Conservation (phyloP, 306 rosid species). For the Trifolium fragiferum region DNA sequence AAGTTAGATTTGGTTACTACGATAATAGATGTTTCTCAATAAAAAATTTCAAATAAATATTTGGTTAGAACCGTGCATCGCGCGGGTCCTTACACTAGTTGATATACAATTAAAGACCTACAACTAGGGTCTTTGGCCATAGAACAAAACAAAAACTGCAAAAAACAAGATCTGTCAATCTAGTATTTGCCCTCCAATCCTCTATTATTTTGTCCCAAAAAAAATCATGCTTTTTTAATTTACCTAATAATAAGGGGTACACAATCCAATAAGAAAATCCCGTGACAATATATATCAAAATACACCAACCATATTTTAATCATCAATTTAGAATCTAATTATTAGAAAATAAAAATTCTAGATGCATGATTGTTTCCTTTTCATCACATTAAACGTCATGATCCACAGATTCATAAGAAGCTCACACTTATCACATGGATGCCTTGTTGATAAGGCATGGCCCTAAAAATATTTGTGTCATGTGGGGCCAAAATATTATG, state of each 20-base stretch:
- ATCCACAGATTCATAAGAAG: constrained; percentile 51
- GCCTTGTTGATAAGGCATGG: constrained; percentile 46
- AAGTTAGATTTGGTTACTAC: too few relatives aligned
- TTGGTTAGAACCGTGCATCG: too few relatives aligned
- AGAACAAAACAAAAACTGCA: background rate
- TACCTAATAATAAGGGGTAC: constrained; percentile 6
- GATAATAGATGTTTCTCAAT: too few relatives aligned
- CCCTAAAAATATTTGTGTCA: constrained; percentile 27
- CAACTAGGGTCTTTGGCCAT: background rate
- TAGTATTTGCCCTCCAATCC: constrained; percentile 9
- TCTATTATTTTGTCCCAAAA: constrained; percentile 25
- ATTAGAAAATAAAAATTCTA: background rate
- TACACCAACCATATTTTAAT: background rate
- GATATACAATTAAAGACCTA: background rate
- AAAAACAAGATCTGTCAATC: constrained; percentile 10
- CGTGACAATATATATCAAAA: constrained; percentile 11
- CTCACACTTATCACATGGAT: constrained; percentile 47
- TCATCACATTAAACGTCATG: constrained; percentile 45
- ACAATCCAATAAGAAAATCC: constrained; percentile 17
- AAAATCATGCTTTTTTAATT: background rate
- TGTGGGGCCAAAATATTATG: constrained; percentile 46
- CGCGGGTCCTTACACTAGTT: too few relatives aligned
- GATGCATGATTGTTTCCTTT: constrained; percentile 37
- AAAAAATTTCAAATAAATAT: too few relatives aligned
- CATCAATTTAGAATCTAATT: constrained; percentile 6